Percentiles rank a stretch among this genome's conserved stretches.
Evolutionary conservation across 768 basidiomycete species (phyloP).

Genomic region (Xerocomellus chrysenteron): DNA sequence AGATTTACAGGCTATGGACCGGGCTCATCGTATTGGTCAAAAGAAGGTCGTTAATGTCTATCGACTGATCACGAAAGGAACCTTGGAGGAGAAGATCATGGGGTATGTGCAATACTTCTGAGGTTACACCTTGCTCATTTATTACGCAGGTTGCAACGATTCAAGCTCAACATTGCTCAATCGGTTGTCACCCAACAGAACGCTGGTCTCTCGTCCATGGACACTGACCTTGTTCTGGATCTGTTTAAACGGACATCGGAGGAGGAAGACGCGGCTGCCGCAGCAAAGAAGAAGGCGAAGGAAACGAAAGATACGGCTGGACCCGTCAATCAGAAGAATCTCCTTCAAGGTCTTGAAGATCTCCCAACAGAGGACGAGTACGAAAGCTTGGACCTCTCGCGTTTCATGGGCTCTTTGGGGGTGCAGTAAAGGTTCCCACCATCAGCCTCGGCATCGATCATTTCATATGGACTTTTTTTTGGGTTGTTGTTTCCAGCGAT

Average conservation of each 20-base stretch:
- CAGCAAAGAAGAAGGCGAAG: slow-evolving; percentile 47
- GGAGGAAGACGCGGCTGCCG: slow-evolving; percentile 67
- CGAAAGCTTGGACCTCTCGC: slow-evolving; percentile 78
- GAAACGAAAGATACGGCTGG: slow-evolving; percentile 56
- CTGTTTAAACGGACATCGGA: slow-evolving; percentile 79
- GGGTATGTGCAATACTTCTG: slow-evolving; percentile 56
- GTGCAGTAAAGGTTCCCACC: slow-evolving; percentile 35
- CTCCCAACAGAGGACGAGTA: slow-evolving; percentile 93
- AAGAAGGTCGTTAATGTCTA: slow-evolving; percentile 99
- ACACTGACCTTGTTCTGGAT: slow-evolving; percentile 94
- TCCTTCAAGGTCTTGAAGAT: slow-evolving; percentile 88
- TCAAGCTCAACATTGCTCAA: slow-evolving; percentile 97
- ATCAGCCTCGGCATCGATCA: slow-evolving; percentile 1
- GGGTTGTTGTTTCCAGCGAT: slow-evolving; percentile 11
- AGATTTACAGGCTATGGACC: slow-evolving; percentile 98
- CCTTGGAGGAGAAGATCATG: slow-evolving; percentile 99
- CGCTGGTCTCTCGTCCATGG: slow-evolving; percentile 90
- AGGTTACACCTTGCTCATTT: slow-evolving; percentile 4
- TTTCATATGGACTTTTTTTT: slow-evolving; percentile 21
- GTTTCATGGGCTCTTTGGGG: slow-evolving; percentile 85
- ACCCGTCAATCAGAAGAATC: slow-evolving; percentile 72
- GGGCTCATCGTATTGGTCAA: slow-evolving; percentile 96
- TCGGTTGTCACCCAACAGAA: slow-evolving; percentile 98
- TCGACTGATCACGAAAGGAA: slow-evolving; percentile 94
- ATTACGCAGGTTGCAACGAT: slow-evolving; percentile 79